Base-by-base conservation (phyloP, 306 rosid genomes). In the Cucumis cinereus region DNA sequence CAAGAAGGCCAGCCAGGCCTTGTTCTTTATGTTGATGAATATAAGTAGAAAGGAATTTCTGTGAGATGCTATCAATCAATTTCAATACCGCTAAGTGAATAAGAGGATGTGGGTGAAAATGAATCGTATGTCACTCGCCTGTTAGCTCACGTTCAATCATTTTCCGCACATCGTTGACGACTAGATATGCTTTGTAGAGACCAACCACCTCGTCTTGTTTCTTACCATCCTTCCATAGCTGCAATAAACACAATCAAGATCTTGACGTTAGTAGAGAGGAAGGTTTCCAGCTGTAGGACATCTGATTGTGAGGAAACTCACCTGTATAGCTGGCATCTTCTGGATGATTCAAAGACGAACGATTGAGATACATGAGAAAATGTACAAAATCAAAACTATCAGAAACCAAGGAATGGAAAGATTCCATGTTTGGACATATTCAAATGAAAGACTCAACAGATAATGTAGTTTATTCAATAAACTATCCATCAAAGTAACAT, bases 291-390 rank as follows among this genome's bases (percentile, higher is more conserved):
- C 57, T 40, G 16, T 33, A 55, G 62, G 57, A 79, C 61, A 68
- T 71, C 57, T n/a, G 63, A 79, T 60, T 23, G 53, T 36, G 16
- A 57, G 35, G 67, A 59, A 50, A 72, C 78, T 84, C 88, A 91
- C 96, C 92, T 93, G 97, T 83, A 93, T 84, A n/a, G 92, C 87
- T 74, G 98, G 98, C 98, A 93, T 93, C 83, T 87, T 93, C 97
- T 93, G 88, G 79, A 8, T 73, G 75, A 82, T 80, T 59, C 74
- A 66, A 74, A 73, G 38, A 26, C 83, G 83, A 35, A 77, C 30
- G 24, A 76, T 55, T 41, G 7, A 79, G 47, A 73, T 61, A 82
- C 91, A 85, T 73, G 78, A 50, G 67, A 64, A 67, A 75, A 20
- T 22, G 30, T 33, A 73, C 14, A 54, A 20, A 63, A 68, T 16